Evolutionary conservation across 1,139 yeast genomes (phyloP), one percentile per base, ranked within the genome.

Genomic region (Kodamaea plutei): DNA sequence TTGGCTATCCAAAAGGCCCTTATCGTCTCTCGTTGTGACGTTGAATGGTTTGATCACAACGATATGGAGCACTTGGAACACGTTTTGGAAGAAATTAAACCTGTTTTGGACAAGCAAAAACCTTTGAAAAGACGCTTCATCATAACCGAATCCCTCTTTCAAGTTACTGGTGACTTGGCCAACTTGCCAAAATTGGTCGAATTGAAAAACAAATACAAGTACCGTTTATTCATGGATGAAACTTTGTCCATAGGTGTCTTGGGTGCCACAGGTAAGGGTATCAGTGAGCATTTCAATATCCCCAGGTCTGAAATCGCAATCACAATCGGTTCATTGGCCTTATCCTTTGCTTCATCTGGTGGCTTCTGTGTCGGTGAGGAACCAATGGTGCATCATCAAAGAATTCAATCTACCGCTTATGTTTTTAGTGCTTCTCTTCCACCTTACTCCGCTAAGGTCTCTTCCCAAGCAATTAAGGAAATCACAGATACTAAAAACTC

Each of bases 371-470:
- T 85, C 15, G 98, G 97, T 37, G 82, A 76, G 24, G 61, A 64
- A 23, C 81, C 82, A 36, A 85, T 91, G 89, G 78, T 89, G 26
- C 84, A 81, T 46, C 96, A 91, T 59, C 98, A 93, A 68, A 79
- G 94, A 52, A 82, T 89, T 48, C 84, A 88, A 19, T 84, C 95
- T 7, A 69, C 73, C 44, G 96, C 96, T 3, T 91, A 87, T 52
- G 93, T 93, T 38, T 91, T 87, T 53, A 83, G 95, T 52, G 99
- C 99, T 7, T 77, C 96, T 3, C 73, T 91, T 54, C 97, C 98
- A 9, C 94, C 97, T 11, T 89, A 84, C 56, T 74, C 88, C 29
- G 95, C 95, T 2, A 74, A 70, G 36, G 80, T 79, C n/a, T 76
- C 81, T 0, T 72, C 84, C 2, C 73, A 72, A 32, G 79, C 80